phyloP scores from a whole-genome alignment of 306 rosid species.

The Cucumis cinereus region DNA sequence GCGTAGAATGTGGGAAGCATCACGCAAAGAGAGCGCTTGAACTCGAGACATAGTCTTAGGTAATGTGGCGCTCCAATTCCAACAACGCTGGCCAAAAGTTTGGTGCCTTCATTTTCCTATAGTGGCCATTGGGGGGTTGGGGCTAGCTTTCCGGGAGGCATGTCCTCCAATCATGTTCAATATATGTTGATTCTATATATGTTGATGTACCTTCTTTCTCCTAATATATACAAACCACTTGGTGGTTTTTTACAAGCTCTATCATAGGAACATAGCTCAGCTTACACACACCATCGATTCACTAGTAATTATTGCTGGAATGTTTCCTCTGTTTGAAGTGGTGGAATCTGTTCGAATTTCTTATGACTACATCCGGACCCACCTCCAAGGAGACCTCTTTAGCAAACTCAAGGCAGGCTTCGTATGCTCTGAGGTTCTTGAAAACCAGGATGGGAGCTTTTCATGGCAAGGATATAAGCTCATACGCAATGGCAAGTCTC shows the following conservation, averaged over 20 bases:
- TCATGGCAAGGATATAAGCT: conserved; percentile 26
- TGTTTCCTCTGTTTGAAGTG: conserved; percentile 36
- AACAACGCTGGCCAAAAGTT: background rate
- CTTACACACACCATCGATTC: background rate
- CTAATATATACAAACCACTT: background rate
- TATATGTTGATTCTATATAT: background rate
- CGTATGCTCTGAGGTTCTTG: conserved; percentile 44
- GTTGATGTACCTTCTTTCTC: background rate
- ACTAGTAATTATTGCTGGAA: conserved; percentile 53
- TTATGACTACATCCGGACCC: conserved; percentile 26
- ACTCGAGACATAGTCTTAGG: background rate
- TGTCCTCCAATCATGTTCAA: background rate
- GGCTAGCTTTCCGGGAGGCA: background rate
- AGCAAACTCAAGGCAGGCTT: conserved; percentile 53
- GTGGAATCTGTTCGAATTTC: conserved; percentile 51
- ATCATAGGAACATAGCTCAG: background rate
- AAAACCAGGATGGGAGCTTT: conserved; percentile 31
- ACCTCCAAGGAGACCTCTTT: conserved; percentile 36
- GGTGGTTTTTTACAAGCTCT: background rate
- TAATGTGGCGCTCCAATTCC: background rate
- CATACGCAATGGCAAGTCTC: conserved; percentile 51
- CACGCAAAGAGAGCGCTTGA: conserved; percentile 43
- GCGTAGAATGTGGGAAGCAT: conserved; percentile 89
- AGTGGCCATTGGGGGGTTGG: background rate
- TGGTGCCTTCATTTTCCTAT: background rate